Evolutionary conservation across 2,329 filamentous ascomycete genomes (phyloP).

Genomic region (Nannizziopsis barbatae): DNA sequence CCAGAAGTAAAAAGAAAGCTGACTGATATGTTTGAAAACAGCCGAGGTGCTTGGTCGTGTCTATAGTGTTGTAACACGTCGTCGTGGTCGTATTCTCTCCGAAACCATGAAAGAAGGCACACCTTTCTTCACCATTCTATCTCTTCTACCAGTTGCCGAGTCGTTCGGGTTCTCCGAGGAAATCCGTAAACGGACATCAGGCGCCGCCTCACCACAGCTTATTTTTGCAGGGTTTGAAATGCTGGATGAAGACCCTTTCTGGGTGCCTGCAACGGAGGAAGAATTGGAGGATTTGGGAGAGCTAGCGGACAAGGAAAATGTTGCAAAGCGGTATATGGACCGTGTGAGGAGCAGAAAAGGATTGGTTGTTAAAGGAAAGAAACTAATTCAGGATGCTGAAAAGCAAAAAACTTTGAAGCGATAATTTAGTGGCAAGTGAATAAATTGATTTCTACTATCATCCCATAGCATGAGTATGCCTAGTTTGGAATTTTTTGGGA

Average conservation of each 20-base stretch:
- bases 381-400: conserved; percentile 71
- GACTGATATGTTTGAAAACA: conserved; percentile 22
- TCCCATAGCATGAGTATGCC: neutral
- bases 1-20: no score
- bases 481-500: neutral
- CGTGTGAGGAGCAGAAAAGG: conserved; percentile 77
- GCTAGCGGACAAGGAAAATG: conserved; percentile 84
- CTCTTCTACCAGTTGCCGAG: conserved; percentile 80
- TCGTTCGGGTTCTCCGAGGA: conserved; percentile 95
- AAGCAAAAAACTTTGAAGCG: conserved; percentile 72
- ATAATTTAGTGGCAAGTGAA: conserved; percentile 16
- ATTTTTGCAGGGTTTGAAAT: conserved; percentile 89
- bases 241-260: conserved; percentile 91
- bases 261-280: conserved; percentile 93
- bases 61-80: conserved; percentile 93
- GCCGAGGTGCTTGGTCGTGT: conserved; percentile 89
- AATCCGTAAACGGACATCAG: conserved; percentile 86
- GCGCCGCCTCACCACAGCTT: conserved; percentile 82
- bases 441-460: neutral
- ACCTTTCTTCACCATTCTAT: conserved; percentile 88
- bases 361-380: conserved; percentile 64
- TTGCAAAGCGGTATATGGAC: conserved; percentile 94
- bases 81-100: conserved; percentile 75
- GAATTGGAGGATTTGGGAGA: conserved; percentile 93
- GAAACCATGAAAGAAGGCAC: conserved; percentile 92